Base-by-base conservation (phyloP, 495 filamentous ascomycete species). In the Lasiosphaeris hirsuta region DNA sequence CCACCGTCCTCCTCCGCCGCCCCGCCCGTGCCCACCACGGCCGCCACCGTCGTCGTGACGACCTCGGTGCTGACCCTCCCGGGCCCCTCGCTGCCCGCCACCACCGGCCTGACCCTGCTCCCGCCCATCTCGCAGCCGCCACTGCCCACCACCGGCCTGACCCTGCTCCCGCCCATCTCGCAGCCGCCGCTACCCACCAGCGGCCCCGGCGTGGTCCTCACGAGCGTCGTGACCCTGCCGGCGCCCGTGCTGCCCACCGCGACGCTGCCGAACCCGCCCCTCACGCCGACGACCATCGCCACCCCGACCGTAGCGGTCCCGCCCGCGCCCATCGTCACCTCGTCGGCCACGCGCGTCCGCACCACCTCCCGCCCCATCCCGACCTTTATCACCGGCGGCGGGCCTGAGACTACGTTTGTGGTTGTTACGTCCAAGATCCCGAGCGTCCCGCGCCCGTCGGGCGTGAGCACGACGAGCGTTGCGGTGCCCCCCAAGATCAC, bases 351-450 rank as follows among this genome's bases (percentile, higher is more conserved):
- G 0, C 15, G 30, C 23, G 10, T 45, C 14, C 9, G 15, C 10
- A 36, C 33, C 9, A 18, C 23, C 46, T 13, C 30, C 4, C n/a
- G 37, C 18, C 36, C 40, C 11, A 17, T 40, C 33, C 46, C 46
- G n/a, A 57, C 46, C 11, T 18, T 23, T 4, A 41, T 46, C 36
- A 17, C 57, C 13, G 10, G 18, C 13, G 10, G 18, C 37, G 39
- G 30, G 7, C 40, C 53, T 47, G 15, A 43, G 38, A 46, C 47
- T 10, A 46, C 49, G 3, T 42, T 52, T 17, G 50, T 61, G 1
- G 41, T 54, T 35, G 47, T 62, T 7, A 56, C 59, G 3, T 60
- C 57, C 19, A 39, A 56, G 8, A 49, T 65, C n/a, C 54, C 62
- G 13, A 49, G 44, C 17, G 37, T 60, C 17, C 57, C 52, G 1